Evolutionary conservation across 208 protist species (phyloP).

Genomic region (Trypanosoma vivax): DNA sequence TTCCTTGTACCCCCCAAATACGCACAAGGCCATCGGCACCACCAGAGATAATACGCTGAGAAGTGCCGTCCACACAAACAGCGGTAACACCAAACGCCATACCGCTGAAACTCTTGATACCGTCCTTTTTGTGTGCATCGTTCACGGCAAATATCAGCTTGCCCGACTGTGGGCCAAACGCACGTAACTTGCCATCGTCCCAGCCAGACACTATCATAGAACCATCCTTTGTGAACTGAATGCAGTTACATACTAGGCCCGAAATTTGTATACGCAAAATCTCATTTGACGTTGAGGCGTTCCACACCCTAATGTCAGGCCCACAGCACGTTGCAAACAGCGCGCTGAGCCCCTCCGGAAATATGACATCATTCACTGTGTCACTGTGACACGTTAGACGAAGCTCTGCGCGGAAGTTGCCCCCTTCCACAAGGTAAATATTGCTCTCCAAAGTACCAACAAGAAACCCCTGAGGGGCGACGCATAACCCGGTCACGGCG

Average conservation of each 20-base stretch:
- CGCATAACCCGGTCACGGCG: conserved; percentile 80
- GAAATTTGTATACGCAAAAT: conserved; percentile 92
- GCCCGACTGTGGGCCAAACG: conserved; percentile 93
- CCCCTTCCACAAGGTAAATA: conserved; percentile 89
- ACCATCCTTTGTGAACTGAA: conserved; percentile 90
- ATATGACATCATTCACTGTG: conserved; percentile 91
- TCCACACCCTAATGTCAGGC: conserved; percentile 94
- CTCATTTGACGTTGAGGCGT: conserved; percentile 84
- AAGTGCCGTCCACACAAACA: conserved; percentile 67
- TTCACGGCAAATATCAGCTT: conserved; percentile 94
- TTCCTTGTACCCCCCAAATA: conserved; percentile 74
- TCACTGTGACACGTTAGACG: conserved; percentile 91
- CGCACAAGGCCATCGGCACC: conserved; percentile 91
- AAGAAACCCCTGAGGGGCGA: conserved; percentile 78
- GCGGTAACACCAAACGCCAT: conserved; percentile 84
- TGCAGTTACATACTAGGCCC: conserved; percentile 89
- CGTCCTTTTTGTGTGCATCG: conserved; percentile 91
- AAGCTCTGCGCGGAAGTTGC: conserved; percentile 85
- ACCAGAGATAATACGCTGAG: conserved; percentile 78
- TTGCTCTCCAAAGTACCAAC: conserved; percentile 85
- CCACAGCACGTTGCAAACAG: conserved; percentile 94
- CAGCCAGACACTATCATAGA: conserved; percentile 90
- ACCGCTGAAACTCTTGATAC: conserved; percentile 46
- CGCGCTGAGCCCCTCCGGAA: conserved; percentile 87
- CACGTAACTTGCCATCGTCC: conserved; percentile 93